Conservation (phyloP, 768 basidiomycete species). For the Boletus tylopilopsis region DNA sequence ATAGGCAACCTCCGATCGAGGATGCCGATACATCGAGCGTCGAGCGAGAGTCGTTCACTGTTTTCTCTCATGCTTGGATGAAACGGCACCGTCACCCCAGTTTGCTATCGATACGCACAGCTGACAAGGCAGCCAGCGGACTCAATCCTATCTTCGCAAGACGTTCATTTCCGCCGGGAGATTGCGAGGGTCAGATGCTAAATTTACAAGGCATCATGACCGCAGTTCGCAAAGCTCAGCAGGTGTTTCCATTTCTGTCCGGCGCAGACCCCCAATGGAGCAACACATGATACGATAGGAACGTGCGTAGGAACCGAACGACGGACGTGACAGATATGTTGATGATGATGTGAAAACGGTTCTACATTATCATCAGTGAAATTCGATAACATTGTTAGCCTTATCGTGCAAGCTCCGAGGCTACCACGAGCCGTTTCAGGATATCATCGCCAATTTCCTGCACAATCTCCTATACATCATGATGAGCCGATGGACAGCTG, state of each 20-base stretch:
- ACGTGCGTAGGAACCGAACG: slow-evolving; percentile 1
- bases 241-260: slow-evolving; percentile 7
- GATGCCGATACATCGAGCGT: neutral
- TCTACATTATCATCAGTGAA: slow-evolving; percentile 18
- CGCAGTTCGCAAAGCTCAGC: slow-evolving; percentile 5
- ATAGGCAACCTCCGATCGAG: neutral
- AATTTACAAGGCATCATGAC: slow-evolving; percentile 6
- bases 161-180: slow-evolving; percentile 16
- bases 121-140: neutral
- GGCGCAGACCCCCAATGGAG: slow-evolving; percentile 3
- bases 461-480: slow-evolving; percentile 46
- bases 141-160: neutral
- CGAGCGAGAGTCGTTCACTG: no score
- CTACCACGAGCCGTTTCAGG: slow-evolving; percentile 31
- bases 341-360: slow-evolving; percentile 4
- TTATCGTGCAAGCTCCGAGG: slow-evolving; percentile 24
- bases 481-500: slow-evolving; percentile 2
- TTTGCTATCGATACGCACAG: neutral
- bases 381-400: slow-evolving; percentile 15
- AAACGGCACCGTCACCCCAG: neutral
- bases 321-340: slow-evolving; percentile 1
- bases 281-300: slow-evolving; percentile 19
- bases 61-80: neutral
- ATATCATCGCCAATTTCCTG: slow-evolving; percentile 50
- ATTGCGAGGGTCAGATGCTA: slow-evolving; percentile 4